Conservation (phyloP, 345 rosid genomes). For the Melaleuca quinquenervia region DNA sequence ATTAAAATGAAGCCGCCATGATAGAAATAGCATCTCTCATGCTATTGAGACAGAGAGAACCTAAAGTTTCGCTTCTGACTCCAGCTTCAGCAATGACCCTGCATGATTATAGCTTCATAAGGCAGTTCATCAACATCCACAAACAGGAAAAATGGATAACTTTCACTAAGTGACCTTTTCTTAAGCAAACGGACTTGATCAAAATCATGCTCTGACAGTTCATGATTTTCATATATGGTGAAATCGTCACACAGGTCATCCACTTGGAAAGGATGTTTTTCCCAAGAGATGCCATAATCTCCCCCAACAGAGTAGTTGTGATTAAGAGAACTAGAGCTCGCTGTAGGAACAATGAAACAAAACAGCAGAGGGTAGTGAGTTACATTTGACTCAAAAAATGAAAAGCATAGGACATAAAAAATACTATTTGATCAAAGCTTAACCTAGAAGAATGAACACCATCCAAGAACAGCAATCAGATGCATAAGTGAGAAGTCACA, state of each 20-base stretch:
- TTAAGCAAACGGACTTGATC: conserved; percentile 15
- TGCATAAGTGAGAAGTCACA: neutral
- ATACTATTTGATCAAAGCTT: neutral
- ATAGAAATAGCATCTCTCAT: neutral
- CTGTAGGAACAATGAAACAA: conserved; percentile 8
- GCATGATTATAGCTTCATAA: conserved; percentile 1
- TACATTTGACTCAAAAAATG: neutral
- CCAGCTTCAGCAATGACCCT: neutral
- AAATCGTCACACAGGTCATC: conserved; percentile 18
- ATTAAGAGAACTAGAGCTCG: neutral
- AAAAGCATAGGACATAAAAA: neutral
- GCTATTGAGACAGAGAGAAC: neutral
- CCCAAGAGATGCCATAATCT: conserved; percentile 24
- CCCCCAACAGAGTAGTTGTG: neutral
- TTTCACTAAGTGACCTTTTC: conserved; percentile 34
- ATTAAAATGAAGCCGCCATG: neutral
- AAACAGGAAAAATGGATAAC: neutral
- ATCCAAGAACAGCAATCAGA: neutral
- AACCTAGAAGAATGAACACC: neutral
- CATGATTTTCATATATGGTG: conserved; percentile 14
- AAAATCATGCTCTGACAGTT: conserved; percentile 23
- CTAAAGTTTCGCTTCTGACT: neutral
- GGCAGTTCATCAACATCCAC: neutral
- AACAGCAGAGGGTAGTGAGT: conserved; percentile 13
- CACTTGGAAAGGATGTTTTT: conserved; percentile 15